Evolutionary conservation across 768 basidiomycete genomes (phyloP), one percentile per base, ranked within the genome.

Genomic region (Mycena crocata): DNA sequence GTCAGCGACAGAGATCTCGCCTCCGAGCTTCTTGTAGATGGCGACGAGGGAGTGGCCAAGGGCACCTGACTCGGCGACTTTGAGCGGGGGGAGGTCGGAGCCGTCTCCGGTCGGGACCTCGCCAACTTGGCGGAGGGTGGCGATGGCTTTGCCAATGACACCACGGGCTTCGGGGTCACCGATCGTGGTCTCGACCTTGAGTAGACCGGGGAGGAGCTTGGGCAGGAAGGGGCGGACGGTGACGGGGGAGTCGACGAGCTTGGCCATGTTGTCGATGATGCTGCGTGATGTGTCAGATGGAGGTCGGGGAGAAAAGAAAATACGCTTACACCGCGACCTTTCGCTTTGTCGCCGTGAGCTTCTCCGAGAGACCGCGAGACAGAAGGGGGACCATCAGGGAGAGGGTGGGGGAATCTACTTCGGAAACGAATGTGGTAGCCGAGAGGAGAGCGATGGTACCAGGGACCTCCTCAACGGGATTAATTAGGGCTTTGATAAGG

Each of bases 381-480:
- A 98, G 85, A 23, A 98, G 90, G 76, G 96, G 96, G 66, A 96
- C 96, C 95, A 98, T 98, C 72, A 98, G 90, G 73, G 96, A 98
- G 72, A 98, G 92, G 71, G 96, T 98, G 62, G 96, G 88, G 54
- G 96, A 95, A 75, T 98, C 96, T 82, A 98, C 96, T 87, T 98
- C 96, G 57, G 96, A 94, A 94, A 98, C 96, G 91, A 98, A 98
- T 81, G 96, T 98, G 82, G 96, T 98, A 64, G 96, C 90, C 81
- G 96, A 95, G 82, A 98, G 95, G 83, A 97, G 93, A 69, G 87
- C 87, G 75, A 98, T 94, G 76, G 96, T 98, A 74, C 90, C 92
- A 75, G 96, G 93, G 64, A 98, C 96, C 90, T 99, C 98, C 86
- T 99, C 97, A 71, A 98, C 95, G 74, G 98, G 98, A 87, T 99